Evolutionary conservation across 1,139 yeast genomes (phyloP), one percentile per base, ranked within the genome.

Genomic region (Magnusiomyces tetraspermus): DNA sequence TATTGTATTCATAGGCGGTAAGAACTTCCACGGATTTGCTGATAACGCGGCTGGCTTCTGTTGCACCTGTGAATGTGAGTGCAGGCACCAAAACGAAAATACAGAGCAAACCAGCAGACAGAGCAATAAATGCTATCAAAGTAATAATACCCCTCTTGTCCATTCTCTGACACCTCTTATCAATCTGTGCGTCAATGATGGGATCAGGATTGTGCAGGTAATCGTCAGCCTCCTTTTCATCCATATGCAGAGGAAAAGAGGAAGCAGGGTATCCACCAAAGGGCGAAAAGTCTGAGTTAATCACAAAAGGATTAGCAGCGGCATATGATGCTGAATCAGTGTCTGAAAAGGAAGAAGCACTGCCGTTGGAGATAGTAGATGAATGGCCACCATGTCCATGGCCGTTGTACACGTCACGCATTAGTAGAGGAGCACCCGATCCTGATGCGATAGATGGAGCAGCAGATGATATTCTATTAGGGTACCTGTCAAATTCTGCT

Each of bases 191-290:
- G 67, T 89, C 97, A 48, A 78, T 81, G 42, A 88, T 83, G 10
- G 96, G 96, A 66, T 89, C 96, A 0, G 96, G 97, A 67, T 89
- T 89, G 68, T 89, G 97, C 58, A 89, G 67, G 63, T 86, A 88
- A 66, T 89, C 97, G 70, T 89, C 97, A 2, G 87, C 84, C 68
- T 89, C 97, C 68, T 85, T 85, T 62, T 89, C 97, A 55, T 88
- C 95, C 58, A 89, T 80, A 60, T 79, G 82, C 52, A 89, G 71
- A 0, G 96, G 96, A 71, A 89, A 89, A 1, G 88, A 79, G 4
- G 86, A 75, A 3, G 95, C 92, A 1, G 97, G 96, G 67, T 86
- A 89, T 11, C 96, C 97, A 52, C 97, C 97, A 72, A 89, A 89
- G 1, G 97, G 97, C 51, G 89, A 81, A 49, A 71, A 71, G 58